Conservation (phyloP, 148 eudicot species). For the Bassia scoparia region DNA sequence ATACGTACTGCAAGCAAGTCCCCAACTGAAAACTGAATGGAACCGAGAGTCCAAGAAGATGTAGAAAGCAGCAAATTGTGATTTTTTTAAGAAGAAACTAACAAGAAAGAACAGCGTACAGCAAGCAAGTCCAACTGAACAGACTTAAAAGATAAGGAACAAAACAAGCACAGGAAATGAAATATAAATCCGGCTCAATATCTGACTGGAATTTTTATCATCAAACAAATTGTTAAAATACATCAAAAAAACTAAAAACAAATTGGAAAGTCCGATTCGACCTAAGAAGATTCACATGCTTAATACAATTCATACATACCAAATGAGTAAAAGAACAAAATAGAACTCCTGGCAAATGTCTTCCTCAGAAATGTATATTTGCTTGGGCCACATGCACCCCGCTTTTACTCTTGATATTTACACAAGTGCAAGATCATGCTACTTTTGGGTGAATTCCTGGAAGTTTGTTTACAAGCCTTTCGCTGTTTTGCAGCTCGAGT, state of each 20-base stretch:
- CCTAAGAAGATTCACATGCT: background rate
- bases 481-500: too few relatives aligned
- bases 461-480: background rate
- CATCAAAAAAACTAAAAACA: background rate
- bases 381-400: background rate
- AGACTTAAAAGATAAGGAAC: background rate
- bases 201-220: background rate
- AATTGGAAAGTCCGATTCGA: background rate
- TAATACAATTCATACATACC: background rate
- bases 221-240: background rate
- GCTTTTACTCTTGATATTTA: background rate
- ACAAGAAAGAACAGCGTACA: background rate
- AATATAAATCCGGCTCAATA: background rate
- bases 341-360: background rate
- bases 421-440: background rate
- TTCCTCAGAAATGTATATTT: background rate
- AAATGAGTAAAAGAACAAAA: background rate
- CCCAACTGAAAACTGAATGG: background rate
- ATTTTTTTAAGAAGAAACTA: background rate
- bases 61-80: background rate
- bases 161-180: background rate
- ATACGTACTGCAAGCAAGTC: background rate
- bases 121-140: constrained; percentile 1
- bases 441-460: background rate
- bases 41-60: background rate